Evolutionary conservation across 2,329 filamentous ascomycete species (phyloP), one percentile per base, ranked within the genome.

Genomic region (Penicillium freii): DNA sequence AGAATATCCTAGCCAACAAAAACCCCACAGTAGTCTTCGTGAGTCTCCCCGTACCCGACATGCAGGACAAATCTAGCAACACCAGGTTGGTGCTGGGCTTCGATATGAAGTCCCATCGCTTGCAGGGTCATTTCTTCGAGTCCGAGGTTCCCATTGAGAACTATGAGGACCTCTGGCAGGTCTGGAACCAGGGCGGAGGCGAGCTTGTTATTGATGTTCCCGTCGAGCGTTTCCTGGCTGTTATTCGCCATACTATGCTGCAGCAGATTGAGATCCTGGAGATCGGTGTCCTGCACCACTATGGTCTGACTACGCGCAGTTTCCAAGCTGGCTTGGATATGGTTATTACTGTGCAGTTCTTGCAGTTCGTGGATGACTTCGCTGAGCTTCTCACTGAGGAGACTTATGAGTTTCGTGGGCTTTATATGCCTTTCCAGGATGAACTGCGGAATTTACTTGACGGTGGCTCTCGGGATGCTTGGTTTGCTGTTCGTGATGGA

Each of bases 311-410:
- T 11, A 55, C 52, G 17, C 50, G 57, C 11, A 43, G 40, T 17
- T 51, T 63, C 25, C 67, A 69, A 10, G 66, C 67, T 1, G 71
- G 71, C 3, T 51, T 74, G 61, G 72, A 75, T 46, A 59, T 73
- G 11, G 65, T 73, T 11, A 63, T 75, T 44, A 56, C 54, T 7
- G 66, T 71, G 31, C 54, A 67, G 27, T 72, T 69, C 43, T 63
- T 66, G 21, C 71, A 72, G 51, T 74, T 70, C 54, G 51, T 73
- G 1, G 31, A 64, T 13, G 72, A 74, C 42, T 66, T 66, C 27
- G 62, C 63, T 3, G 69, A 69, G 13, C 40, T 62, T 2, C 27
- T 66, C 0, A 57, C 58, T 10, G 51, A 47, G 3, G 36, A 51
- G 10, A 10, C 44, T 29, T 19, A 47, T 46, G 15, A 57, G 13